Evolutionary conservation across 805 yeast genomes (phyloP), one percentile per base, ranked within the genome.

Genomic region (Komagataella ulmi): DNA sequence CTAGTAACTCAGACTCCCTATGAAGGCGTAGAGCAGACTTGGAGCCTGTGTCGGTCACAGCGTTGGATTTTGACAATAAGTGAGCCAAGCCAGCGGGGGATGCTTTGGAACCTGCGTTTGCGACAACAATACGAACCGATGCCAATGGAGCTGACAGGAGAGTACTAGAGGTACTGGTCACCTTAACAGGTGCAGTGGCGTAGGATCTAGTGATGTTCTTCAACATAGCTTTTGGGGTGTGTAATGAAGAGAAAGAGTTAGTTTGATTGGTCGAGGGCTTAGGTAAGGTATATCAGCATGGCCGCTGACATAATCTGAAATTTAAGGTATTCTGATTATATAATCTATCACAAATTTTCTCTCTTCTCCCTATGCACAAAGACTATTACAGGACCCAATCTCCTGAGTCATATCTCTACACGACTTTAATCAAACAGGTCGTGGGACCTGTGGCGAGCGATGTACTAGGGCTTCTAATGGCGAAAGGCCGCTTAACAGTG

Each of bases 1-100:
- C 98, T 58, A 91, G 76, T 58, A 93, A 79, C 74, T 91, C 99
- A 50, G 90, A 73, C 73, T 93, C 99, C 72, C 99, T 86, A 64
- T 89, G 85, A 63, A 90, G 76, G 74, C 98, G 86, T 66, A 93
- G 77, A 21, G 93, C 96, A 17, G 97, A 85, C 69, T 88, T 88
- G 60, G 80, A 68, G 55, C 75, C 75, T 53, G 96, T 88, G 76
- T 85, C 83, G 12, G 40, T 10, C 65, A 85, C 80, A 75, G 85
- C 93, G 61, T 83, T 84, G 69, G 81, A 89, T 69, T 88, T 80
- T 63, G 91, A 79, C 63, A 90, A 76, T 57, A 89, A 71, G 69
- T 91, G 97, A 47, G 97, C 76, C 58, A 85, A 71, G 71, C 98
- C 99, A 52, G 90, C 83, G 58, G 75, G 69, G 50, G 77, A 74